A percentile compares a stretch with the other conserved stretches of the same genome.
Conservation (phyloP, 2,329 filamentous ascomycete genomes). For the Microascus cirrosus region DNA sequence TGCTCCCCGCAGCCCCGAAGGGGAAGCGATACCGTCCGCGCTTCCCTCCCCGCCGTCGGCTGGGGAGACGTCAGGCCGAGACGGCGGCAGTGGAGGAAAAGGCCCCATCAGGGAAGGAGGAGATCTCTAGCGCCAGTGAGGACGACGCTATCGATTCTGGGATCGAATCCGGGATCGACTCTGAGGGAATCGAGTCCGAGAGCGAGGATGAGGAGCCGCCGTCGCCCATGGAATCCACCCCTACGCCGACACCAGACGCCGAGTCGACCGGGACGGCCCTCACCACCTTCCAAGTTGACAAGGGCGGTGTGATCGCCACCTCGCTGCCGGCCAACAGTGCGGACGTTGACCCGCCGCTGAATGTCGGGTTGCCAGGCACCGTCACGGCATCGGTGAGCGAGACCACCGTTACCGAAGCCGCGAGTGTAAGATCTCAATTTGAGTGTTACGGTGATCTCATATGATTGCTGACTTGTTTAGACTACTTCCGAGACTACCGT, state of each 20-base stretch:
- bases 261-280: background rate
- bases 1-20: background rate
- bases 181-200: background rate
- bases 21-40: background rate
- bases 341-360: background rate
- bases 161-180: background rate
- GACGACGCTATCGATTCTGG: background rate
- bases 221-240: background rate
- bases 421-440: background rate
- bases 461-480: background rate
- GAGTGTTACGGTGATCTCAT: background rate
- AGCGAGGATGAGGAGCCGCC: background rate
- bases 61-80: background rate
- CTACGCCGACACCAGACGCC: background rate
- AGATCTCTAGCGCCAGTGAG: background rate
- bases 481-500: background rate
- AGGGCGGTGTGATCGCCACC: background rate
- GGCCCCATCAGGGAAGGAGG: background rate
- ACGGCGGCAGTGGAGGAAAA: background rate
- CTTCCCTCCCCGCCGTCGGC: background rate
- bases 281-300: background rate
- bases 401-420: background rate
- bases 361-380: background rate
- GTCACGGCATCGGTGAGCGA: background rate
- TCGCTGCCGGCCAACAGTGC: background rate